Evolutionary conservation across 2,329 filamentous ascomycete species (phyloP).

Genomic region (Clonostachys byssicola): DNA sequence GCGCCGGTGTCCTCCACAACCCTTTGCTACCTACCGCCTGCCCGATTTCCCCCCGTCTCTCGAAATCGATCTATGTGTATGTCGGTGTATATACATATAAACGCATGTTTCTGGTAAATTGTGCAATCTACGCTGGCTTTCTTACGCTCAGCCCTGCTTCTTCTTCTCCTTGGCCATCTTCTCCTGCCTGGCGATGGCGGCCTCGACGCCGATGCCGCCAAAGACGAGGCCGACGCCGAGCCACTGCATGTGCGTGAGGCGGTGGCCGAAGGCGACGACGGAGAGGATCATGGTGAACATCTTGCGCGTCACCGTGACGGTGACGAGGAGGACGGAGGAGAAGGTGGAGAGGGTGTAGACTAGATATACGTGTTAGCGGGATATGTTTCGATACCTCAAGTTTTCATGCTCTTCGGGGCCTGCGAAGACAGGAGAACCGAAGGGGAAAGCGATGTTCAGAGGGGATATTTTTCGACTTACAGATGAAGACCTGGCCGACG

Average conservation of each 20-base stretch:
- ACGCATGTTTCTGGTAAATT: no score
- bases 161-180: constrained; percentile 76
- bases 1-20: no score
- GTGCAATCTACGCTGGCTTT: constrained; percentile 22
- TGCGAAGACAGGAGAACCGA: no score
- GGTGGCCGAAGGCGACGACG: constrained; percentile 91
- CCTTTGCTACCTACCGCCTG: no score
- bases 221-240: constrained; percentile 89
- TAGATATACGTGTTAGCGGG: constrained; percentile 20
- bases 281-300: constrained; percentile 99
- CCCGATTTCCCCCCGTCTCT: no score
- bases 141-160: constrained; percentile 15
- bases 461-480: constrained; percentile 23
- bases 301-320: constrained; percentile 94
- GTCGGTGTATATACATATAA: no score
- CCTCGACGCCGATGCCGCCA: constrained; percentile 91
- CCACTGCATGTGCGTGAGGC: constrained; percentile 85
- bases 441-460: background rate
- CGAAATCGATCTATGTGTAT: no score
- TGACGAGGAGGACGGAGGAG: constrained; percentile 86
- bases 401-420: background rate
- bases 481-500: constrained; percentile 94
- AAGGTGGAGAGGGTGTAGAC: constrained; percentile 92
- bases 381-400: background rate
- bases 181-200: constrained; percentile 72